Evolutionary conservation across 2,329 filamentous ascomycete species (phyloP), one percentile per base, ranked within the genome.

Genomic region (Epicoccum nigrum): DNA sequence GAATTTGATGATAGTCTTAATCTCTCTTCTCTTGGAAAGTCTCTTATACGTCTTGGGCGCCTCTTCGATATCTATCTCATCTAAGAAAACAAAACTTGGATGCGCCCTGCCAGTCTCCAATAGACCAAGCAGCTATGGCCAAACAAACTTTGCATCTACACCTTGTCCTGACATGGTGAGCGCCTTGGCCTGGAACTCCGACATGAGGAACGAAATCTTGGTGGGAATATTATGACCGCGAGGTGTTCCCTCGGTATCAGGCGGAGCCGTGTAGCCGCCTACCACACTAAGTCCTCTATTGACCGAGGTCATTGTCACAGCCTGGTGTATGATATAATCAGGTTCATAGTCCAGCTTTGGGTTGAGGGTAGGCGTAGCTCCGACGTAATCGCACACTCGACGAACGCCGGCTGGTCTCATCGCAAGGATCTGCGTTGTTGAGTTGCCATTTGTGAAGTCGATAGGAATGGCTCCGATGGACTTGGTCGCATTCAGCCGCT

Each of bases 381-480:
- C 51, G 11, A 56, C 54, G 23, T 64, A 41, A n/a, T 61, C 54
- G 4, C 20, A 42, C 30, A 28, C 30, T 40, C 48, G 31, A 4
- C 27, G 15, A 1, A 59, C 56, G n/a, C 60, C 60, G 12, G 20
- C 23, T 6, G 54, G 51, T 31, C 61, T 58, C 11, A 13, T 47
- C 8, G 49, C 55, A 7, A 72, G 33, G 28, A 74, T 73, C 45
- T 73, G 64, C 3, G 55, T 56, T 2, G 66, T 70, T 1, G 68
- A 59, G 23, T 72, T 63, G 5, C 42, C 38, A 3, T 51, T 30
- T 2, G 34, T 56, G 54, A 73, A 73, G 45, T 72, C 60, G 55
- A 74, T 73, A 0, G 71, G 70, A 15, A 72, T 67, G 7, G 70
- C 70, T 5, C 70, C 70, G 20, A 73, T 65, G 4, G 57, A 60